Evolutionary conservation across 306 rosid genomes (phyloP).

Genomic region (Canavalia ensiformis): DNA sequence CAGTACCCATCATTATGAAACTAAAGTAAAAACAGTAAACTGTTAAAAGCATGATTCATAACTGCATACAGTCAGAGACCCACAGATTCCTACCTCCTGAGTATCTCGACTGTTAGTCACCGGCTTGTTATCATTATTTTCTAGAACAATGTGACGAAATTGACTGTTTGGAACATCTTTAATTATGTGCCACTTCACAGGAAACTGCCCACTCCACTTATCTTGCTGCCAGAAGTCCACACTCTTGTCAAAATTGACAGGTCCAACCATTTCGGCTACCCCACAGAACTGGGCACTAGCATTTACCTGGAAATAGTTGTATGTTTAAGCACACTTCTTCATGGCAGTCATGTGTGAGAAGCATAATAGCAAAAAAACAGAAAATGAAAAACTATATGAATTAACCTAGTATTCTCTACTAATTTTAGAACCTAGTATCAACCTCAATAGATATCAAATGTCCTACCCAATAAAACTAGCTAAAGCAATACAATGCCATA

Average conservation of each 20-base stretch:
- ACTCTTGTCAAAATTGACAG: conserved; percentile 88
- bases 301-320: conserved; percentile 68
- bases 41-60: conserved; percentile 1
- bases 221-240: conserved; percentile 95
- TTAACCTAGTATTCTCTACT: conserved; percentile 4
- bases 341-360: conserved; percentile 27
- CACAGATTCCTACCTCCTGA: conserved; percentile 73
- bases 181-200: conserved; percentile 86
- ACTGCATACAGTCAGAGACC: conserved; percentile 13
- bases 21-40: conserved; percentile 26
- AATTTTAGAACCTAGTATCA: conserved; percentile 9
- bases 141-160: conserved; percentile 86
- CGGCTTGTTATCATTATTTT: conserved; percentile 92
- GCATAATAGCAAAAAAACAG: conserved; percentile 15
- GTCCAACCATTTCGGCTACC: conserved; percentile 92
- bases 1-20: neutral
- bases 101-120: conserved; percentile 96
- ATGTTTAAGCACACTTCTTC: conserved; percentile 13
- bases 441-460: conserved; percentile 31
- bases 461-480: conserved; percentile 32
- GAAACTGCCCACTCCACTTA: conserved; percentile 94
- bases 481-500: conserved; percentile 43
- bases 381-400: neutral
- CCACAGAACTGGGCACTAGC: conserved; percentile 97
- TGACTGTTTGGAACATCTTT: conserved; percentile 92